Evolutionary conservation across 495 filamentous ascomycete genomes (phyloP).

Genomic region (Xylaria nigripes): DNA sequence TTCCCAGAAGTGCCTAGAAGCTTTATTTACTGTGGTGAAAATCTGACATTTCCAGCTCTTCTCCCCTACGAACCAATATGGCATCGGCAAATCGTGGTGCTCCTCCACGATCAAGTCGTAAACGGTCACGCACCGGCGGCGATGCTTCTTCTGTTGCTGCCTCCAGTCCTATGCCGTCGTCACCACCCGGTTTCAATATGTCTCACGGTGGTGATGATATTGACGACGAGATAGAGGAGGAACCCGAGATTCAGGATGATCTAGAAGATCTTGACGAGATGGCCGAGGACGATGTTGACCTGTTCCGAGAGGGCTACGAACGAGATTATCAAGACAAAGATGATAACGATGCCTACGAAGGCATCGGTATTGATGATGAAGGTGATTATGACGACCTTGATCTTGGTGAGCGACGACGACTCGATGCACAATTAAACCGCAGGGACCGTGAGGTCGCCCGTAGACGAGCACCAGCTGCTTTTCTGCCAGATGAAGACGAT

Average conservation of each 20-base stretch:
- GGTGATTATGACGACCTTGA: conserved; percentile 61
- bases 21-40: too few relatives aligned
- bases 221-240: conserved; percentile 56
- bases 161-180: conserved; percentile 41
- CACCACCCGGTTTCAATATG: conserved; percentile 45
- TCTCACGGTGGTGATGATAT: conserved; percentile 59
- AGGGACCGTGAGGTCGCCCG: conserved; percentile 75
- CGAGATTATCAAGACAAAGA: conserved; percentile 63
- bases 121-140: conserved; percentile 78
- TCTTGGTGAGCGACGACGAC: conserved; percentile 76
- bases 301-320: conserved; percentile 87
- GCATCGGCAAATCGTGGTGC: conserved; percentile 79
- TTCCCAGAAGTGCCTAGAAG: too few relatives aligned
- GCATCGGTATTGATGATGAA: conserved; percentile 38
- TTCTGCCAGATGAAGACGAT: conserved; percentile 79
- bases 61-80: conserved; percentile 75
- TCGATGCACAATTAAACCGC: conserved; percentile 75
- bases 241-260: conserved; percentile 65
- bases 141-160: conserved; percentile 54
- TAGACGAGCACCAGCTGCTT: conserved; percentile 70
- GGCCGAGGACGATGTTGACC: conserved; percentile 94
- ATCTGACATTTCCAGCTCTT: conserved; percentile 23
- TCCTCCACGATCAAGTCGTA: conserved; percentile 53
- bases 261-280: conserved; percentile 93
- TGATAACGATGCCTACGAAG: conserved; percentile 40